Base-by-base conservation (phyloP, 202 grass and related monocot species). In the Panicum hallii region DNA sequence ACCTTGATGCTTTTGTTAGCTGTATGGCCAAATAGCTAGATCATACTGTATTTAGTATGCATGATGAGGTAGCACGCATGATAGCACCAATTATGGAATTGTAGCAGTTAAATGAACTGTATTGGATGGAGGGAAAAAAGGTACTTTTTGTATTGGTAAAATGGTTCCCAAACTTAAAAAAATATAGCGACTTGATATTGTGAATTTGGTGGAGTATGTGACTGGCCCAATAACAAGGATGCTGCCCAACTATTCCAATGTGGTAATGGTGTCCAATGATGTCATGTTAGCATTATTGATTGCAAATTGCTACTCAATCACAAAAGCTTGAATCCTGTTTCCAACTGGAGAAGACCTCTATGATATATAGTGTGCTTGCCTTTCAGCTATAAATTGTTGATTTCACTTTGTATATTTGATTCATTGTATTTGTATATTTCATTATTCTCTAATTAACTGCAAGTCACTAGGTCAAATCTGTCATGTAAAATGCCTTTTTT, bases 281-380 rank as follows among this genome's bases (percentile, higher is more conserved):
- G 2, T 45, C 69, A 74, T 80, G 38, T 52, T 67, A 74, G 28
- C 65, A 26, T 68, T 60, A 23, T 73, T 75, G 48, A 57, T 23
- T 38, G 54, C 63, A 55, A 42, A 28, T 10, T 14, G 5, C 7
- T 70, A n/a, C 20, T 70, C 9, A 75, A 49, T 41, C 28, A 60
- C 4, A n/a, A 66, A 58, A 38, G 44, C 11, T 4, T 16, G 16
- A 32, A 55, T 11, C 46, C 44, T 63, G n/a, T 74, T 86, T 55
- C 23, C 58, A 57, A 16, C 11, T 53, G 32, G 43, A 63, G 9
- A 38, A 63, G 9, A 38, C 17, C 41, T 80, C 22, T 8, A 48
- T 28, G 47, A 11, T 68, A 43, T 23, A 2, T 74, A 5, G 65
- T n/a, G 2, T 61, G 28, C 14, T 49, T 42, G 55, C 5, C 26